phyloP scores from a whole-genome alignment of 108 stramenopile species.

The Cyclotella kingstonii region DNA sequence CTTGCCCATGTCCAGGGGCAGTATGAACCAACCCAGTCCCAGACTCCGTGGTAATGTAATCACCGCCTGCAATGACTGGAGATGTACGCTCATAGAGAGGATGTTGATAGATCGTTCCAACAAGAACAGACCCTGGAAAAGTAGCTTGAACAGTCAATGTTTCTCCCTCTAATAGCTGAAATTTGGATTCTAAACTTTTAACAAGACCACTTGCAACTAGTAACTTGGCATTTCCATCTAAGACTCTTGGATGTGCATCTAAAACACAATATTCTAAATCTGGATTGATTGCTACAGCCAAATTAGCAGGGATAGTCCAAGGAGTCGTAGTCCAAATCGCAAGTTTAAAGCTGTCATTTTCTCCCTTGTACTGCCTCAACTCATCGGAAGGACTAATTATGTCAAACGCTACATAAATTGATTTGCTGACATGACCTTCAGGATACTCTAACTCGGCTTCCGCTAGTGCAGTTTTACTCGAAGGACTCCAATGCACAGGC shows the following conservation, averaged over 20 bases:
- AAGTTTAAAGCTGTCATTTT: conserved; percentile 63
- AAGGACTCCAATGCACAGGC: conserved; percentile 98
- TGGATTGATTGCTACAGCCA: conserved; percentile 94
- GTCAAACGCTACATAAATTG: conserved; percentile 90
- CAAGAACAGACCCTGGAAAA: conserved; percentile 59
- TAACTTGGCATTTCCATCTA: conserved; percentile 64
- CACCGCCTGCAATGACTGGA: conserved; percentile 88
- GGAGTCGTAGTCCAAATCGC: conserved; percentile 95
- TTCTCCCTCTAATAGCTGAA: conserved; percentile 71
- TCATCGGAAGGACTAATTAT: conserved; percentile 67
- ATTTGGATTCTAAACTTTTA: conserved; percentile 66
- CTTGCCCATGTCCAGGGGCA: conserved; percentile 98
- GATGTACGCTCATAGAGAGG: conserved; percentile 85
- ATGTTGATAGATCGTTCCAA: conserved; percentile 80
- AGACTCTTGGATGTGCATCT: conserved; percentile 35
- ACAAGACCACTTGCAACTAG: conserved; percentile 81
- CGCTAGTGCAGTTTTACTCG: conserved; percentile 93
- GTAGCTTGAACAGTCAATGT: conserved; percentile 57
- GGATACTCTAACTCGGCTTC: conserved; percentile 99
- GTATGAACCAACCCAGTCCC: conserved; percentile 99
- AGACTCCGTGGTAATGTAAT: conserved; percentile 97
- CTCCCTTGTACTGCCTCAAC: conserved; percentile 49
- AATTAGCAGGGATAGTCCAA: conserved; percentile 92
- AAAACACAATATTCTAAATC: conserved; percentile 91
- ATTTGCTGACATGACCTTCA: conserved; percentile 89